Evolutionary conservation across 345 rosid species (phyloP), one percentile per base, ranked within the genome.

Genomic region (Euclidium syriacum): DNA sequence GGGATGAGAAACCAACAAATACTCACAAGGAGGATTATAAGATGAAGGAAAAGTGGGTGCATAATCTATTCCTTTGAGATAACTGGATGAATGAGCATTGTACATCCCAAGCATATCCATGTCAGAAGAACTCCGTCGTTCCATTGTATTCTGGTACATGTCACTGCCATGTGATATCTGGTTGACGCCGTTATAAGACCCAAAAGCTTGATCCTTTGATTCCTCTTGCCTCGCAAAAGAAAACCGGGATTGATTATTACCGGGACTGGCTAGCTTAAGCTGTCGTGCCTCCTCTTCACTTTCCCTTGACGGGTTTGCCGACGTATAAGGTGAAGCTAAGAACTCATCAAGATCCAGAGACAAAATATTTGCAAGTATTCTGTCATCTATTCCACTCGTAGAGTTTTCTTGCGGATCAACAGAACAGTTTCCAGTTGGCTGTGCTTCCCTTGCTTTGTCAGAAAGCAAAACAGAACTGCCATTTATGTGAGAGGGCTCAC

Each of bases 221-320:
- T 74, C 92, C 23, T 83, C 96, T 54, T 86, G 95, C 72, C 97
- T 85, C 0, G 99, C 95, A 72, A 90, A 87, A 32, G 99, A 87
- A 80, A 94, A 90, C 71, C 89, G 82, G 48, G 97, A 90, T 57
- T 90, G 99, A 62, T 65, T 83, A 64, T 73, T 83, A 81, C 85
- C 68, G 32, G 79, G 78, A 70, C 71, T 66, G 4, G 84, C 70
- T 62, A 65, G 57, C 68, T 68, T 78, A 38, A 60, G 76, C 70
- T 78, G 49, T n/a, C n/a, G n/a, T n/a, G 83, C 73, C 41, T 82
- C 86, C 63, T 62, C 60, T 12, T 83, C 89, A 19, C 71, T 61
- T 54, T 76, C 85, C 56, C 84, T 81, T 56, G 75, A 68, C 40
- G 80, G 57, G 48, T 84, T 81, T 3, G 77, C 78, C 54, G 85